Evolutionary conservation across 2,329 filamentous ascomycete genomes (phyloP), one percentile per base, ranked within the genome.

Genomic region (Claviceps sp.): DNA sequence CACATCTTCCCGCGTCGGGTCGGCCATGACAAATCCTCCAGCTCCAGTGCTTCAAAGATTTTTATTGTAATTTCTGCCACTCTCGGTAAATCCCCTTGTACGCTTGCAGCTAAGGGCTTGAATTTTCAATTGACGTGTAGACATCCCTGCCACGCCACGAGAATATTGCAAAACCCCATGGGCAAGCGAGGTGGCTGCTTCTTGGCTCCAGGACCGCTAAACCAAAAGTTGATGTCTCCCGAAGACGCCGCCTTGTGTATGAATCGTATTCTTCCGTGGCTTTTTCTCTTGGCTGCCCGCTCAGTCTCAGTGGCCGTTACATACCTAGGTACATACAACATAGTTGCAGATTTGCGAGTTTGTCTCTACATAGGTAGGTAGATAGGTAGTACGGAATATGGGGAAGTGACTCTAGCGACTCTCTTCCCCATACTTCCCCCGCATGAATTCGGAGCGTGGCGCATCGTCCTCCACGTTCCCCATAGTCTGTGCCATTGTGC

Each of bases 101-200:
- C 19, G 41, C 41, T 22, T 10, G 8, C 26, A 30, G 26, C 26
- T 30, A 10, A 26, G 44, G 41, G 16, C 37, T 24, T 40, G 44
- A 11, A 39, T 37, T 51, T 24, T 40, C 40, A 16, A 39, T 37
- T 51, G 44, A 19, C 16, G 17, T 16, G 8, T 10, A 48, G 45
- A 24, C 17, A 54, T 30, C 44, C 52, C 44, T 47, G 48, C 39
- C 8, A 48, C 43, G 52, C 52, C 48, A 53, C 48, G 34, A 43
- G 39, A n/a, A 54, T 48, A 34, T 11, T 11, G 8, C 11, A 34
- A 34, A 34, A 11, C 51, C 52, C 34, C 44, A 39, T 53, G 52
- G 52, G 2, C 53, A 52, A 30, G 54, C 50, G 39, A 58, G 22
- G 44, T 55, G 58, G 4, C 22, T 16, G 44, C 17, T 11, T 17